phyloP scores from a whole-genome alignment of 2,329 filamentous ascomycete genomes.

The Bertia moriformis region DNA sequence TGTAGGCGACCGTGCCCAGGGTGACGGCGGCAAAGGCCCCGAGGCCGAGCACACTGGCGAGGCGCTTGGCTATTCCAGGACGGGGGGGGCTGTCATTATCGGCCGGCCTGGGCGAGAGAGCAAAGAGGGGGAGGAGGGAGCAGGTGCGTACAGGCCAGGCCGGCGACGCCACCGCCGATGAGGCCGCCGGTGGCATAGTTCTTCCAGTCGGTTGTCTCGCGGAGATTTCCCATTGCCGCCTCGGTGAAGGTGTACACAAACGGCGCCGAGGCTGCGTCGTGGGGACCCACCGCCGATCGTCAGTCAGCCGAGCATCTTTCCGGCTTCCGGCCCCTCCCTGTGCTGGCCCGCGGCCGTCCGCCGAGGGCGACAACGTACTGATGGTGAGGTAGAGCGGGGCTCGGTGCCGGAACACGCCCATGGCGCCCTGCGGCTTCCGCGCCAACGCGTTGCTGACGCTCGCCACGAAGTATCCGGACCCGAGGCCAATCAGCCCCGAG shows the following conservation, averaged over 20 bases:
- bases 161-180: slow-evolving; percentile 57
- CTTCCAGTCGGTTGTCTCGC: slow-evolving; percentile 67
- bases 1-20: slow-evolving; percentile 53
- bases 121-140: no score
- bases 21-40: slow-evolving; percentile 41
- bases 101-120: slow-evolving; percentile 1
- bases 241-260: neutral
- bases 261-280: no score
- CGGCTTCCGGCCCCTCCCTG: no score
- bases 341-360: no score
- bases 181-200: slow-evolving; percentile 67
- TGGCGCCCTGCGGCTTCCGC: neutral
- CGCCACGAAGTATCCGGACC: neutral
- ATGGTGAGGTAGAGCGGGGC: no score
- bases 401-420: no score
- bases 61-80: no score
- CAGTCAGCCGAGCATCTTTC: no score
- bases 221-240: slow-evolving; percentile 41
- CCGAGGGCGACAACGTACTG: no score
- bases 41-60: slow-evolving; percentile 58
- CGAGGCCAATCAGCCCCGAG: neutral
- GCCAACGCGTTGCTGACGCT: neutral
- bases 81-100: no score
- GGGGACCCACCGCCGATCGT: no score
- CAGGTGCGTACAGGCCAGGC: slow-evolving; percentile 50